A percentile compares a stretch with the other conserved stretches of the same genome.
Conservation (phyloP, 352 stramenopile species). For the Pythium aristosporum region DNA sequence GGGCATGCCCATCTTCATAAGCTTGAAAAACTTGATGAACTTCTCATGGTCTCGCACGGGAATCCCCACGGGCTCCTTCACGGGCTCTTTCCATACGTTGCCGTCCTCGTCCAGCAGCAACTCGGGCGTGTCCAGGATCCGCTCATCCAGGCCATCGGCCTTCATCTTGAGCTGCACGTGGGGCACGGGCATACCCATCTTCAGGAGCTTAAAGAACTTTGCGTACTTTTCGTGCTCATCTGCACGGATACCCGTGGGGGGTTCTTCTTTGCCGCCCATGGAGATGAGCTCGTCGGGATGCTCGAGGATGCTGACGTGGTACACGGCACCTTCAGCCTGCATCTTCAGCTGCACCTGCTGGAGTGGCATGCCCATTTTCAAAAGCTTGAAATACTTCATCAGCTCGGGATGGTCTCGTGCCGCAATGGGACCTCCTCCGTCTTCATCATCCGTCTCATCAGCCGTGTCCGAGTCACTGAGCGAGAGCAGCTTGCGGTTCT, state of each 20-base stretch:
- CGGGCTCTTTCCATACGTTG: conserved; percentile 46
- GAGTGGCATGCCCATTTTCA: conserved; percentile 78
- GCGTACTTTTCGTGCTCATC: conserved; percentile 72
- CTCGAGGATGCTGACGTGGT: conserved; percentile 63
- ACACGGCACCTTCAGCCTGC: conserved; percentile 52
- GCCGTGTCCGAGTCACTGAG: conserved; percentile 48
- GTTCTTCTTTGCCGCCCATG: conserved; percentile 60
- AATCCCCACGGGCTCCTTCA: conserved; percentile 31
- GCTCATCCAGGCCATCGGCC: conserved; percentile 88
- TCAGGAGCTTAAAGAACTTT: conserved; percentile 96
- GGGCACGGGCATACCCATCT: conserved; percentile 92
- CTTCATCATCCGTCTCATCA: conserved; percentile 71
- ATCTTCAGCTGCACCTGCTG: conserved; percentile 71
- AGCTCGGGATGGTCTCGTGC: conserved; percentile 68
- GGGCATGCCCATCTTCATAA: conserved; percentile 89
- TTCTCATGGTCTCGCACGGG: conserved; percentile 86
- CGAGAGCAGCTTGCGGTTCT: conserved; percentile 55
- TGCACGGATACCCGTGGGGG: conserved; percentile 45
- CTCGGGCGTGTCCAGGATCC: conserved; percentile 79
- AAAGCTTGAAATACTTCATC: conserved; percentile 78
- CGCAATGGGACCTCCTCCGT: conserved; percentile 31
- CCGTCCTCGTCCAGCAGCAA: conserved; percentile 60
- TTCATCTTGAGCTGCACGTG: conserved; percentile 94
- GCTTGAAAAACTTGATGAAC: conserved; percentile 95
- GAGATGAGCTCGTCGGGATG: conserved; percentile 86